Conservation (phyloP, 495 filamentous ascomycete species). For the Aspergillus bridgeri region DNA sequence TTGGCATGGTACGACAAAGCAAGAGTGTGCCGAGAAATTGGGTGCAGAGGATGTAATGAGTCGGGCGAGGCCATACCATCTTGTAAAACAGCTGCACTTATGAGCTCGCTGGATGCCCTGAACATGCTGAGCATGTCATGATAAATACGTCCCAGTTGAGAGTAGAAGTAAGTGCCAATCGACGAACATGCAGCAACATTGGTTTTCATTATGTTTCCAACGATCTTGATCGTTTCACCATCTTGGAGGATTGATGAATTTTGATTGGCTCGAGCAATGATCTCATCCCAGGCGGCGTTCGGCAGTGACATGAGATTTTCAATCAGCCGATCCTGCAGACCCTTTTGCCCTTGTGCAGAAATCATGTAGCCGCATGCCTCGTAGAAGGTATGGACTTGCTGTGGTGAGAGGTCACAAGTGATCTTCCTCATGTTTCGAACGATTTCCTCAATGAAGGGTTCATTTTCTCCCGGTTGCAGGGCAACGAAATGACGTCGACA, state of each 20-base stretch:
- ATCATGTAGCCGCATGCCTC: constrained; percentile 99
- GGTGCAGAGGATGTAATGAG: background rate
- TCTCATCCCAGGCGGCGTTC: constrained; percentile 91
- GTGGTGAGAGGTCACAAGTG: constrained; percentile 88
- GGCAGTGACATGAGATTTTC: constrained; percentile 89
- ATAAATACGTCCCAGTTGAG: constrained; percentile 97
- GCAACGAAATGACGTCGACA: constrained; percentile 97
- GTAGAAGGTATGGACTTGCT: constrained; percentile 98
- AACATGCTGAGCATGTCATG: constrained; percentile 99
- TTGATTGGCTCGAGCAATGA: constrained; percentile 79
- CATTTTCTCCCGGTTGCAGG: constrained; percentile 86
- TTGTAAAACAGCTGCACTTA: constrained; percentile 82
- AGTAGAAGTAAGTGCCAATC: constrained; percentile 95
- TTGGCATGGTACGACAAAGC: background rate
- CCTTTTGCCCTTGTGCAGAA: constrained; percentile 89
- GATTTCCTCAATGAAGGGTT: constrained; percentile 98
- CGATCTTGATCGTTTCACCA: constrained; percentile 90
- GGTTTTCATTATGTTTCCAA: constrained; percentile 99
- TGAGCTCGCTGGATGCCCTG: constrained; percentile 88
- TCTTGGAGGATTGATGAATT: constrained; percentile 83
- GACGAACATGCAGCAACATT: constrained; percentile 97
- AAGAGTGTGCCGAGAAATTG: background rate
- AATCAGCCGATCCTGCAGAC: constrained; percentile 85
- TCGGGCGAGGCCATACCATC: constrained; percentile 61
- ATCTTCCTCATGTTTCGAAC: constrained; percentile 93